Conservation (phyloP, 2,329 filamentous ascomycete species). For the Colletotrichum acutatum region DNA sequence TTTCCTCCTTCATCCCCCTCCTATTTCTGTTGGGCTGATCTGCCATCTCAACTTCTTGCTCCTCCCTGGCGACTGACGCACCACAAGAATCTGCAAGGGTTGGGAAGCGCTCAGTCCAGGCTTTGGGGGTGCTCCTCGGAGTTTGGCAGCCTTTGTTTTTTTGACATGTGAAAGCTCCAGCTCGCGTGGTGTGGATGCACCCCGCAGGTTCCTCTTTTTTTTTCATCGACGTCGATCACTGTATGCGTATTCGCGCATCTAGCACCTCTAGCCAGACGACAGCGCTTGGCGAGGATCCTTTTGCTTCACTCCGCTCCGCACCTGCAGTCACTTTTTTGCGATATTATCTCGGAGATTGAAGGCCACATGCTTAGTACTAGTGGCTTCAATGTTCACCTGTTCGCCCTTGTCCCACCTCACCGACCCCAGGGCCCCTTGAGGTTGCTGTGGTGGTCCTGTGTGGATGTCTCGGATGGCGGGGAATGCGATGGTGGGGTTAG, state of each 20-base stretch:
- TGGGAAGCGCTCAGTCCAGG: conserved; percentile 2
- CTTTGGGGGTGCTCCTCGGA: conserved; percentile 12
- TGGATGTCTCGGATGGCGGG: conserved; percentile 7
- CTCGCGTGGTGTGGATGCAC: conserved; percentile 31
- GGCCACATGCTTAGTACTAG: conserved; percentile 19
- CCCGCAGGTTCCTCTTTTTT: conserved; percentile 36
- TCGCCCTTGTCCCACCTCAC: no score
- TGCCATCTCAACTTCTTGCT: conserved; percentile 35
- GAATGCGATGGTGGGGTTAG: conserved; percentile 11
- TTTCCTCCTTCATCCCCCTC: neutral
- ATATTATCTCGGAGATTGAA: conserved; percentile 22
- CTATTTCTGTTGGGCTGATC: conserved; percentile 25
- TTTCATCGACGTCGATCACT: conserved; percentile 25
- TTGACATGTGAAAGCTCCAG: conserved; percentile 33
- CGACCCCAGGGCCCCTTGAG: no score
- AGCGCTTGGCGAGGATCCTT: neutral
- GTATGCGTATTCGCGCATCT: conserved; percentile 3
- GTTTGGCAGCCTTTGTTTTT: neutral
- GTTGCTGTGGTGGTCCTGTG: neutral
- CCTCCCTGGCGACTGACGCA: conserved; percentile 29
- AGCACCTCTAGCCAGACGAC: conserved; percentile 14
- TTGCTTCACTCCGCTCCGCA: conserved; percentile 26
- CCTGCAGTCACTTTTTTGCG: conserved; percentile 23
- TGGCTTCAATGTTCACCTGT: neutral
- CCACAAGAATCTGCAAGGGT: conserved; percentile 27